Evolutionary conservation across 106 monocot genomes (phyloP).

Genomic region (Ottelia alismoides): DNA sequence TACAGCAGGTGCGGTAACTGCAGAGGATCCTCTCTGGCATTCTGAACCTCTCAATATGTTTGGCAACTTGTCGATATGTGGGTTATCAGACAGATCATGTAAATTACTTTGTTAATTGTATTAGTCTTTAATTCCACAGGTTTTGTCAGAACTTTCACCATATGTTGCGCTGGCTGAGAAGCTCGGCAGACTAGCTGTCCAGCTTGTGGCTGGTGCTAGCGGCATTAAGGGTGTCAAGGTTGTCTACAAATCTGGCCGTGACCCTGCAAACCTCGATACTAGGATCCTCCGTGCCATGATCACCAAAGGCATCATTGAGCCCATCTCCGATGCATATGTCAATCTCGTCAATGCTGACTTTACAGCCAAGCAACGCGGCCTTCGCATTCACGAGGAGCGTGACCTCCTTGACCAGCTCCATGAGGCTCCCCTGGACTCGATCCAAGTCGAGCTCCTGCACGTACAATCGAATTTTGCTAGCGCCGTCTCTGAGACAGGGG

Average conservation of each 20-base stretch:
- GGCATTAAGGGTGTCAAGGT: constrained; percentile 68
- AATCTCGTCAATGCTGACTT: constrained; percentile 88
- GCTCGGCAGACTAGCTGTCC: constrained; percentile 66
- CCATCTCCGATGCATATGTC: constrained; percentile 52
- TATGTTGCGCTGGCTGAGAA: constrained; percentile 79
- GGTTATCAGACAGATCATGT: too few species aligned
- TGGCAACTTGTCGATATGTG: too few species aligned
- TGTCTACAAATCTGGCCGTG: constrained; percentile 56
- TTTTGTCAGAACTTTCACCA: constrained; percentile 68
- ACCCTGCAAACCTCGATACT: constrained; percentile 75
- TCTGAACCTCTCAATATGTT: too few species aligned
- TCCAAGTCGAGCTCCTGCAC: constrained; percentile 51
- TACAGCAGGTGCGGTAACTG: too few species aligned
- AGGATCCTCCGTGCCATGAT: constrained; percentile 75
- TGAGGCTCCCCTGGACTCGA: constrained; percentile 54
- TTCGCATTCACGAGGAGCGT: constrained; percentile 68
- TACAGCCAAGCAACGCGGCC: constrained; percentile 62
- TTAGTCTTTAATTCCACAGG: too few species aligned
- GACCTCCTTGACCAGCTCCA: constrained; percentile 31
- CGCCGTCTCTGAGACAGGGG: constrained; percentile 50
- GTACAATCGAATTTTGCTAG: constrained; percentile 70
- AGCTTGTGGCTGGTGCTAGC: constrained; percentile 59
- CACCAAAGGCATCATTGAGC: constrained; percentile 79
- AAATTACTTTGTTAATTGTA: too few species aligned
- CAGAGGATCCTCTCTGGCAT: too few species aligned